Evolutionary conservation across 2,329 filamentous ascomycete genomes (phyloP), one percentile per base, ranked within the genome.

Genomic region (Aspergillus clavatus): DNA sequence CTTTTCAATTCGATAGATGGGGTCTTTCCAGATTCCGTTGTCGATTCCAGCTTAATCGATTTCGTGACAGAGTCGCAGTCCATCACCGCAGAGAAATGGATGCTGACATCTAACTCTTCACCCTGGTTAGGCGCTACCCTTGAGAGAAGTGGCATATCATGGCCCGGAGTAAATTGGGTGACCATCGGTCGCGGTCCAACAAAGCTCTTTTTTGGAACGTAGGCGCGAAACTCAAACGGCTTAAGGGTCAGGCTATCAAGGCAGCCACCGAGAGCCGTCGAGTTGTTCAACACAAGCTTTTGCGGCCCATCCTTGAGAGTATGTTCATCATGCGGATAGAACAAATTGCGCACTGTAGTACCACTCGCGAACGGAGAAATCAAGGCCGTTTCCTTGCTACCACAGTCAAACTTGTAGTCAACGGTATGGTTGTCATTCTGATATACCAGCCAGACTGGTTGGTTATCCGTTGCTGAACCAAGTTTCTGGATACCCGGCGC

Each of bases 1-100:
- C 63, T 76, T 10, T 59, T 56, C 2, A 54, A 56, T 40, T 77
- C 72, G 10, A 82, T 50, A 1, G 61, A 64, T 3, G 77, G 72
- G 2, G 57, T 58, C 11, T 66, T 61, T 4, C 71, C 72, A 37
- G 63, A 64, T 18, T 75, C 71, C 0, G 78, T 81, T 1, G 69
- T 75, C 1, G 82, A 83, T 26, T 71, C 69, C 43, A 82, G 63
- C 0, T 65, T 66, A 22, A 85, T 71, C 3, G 70, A 69, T 3
- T 72, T 59, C 0, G 70, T 74, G 11, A 84, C 66, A 0, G 67
- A 68, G n/a, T 75, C 67, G 60, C 82, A 85, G 52, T 80, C 70
- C 81, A 85, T 83, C 37, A 75, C 66, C 1, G 70, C 68, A 1
- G 80, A 83, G 59, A 83, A 85, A 27, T 79, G 73, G 3, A 85